Evolutionary conservation across 768 basidiomycete species (phyloP).

Genomic region (Gymnopilus junonius): DNA sequence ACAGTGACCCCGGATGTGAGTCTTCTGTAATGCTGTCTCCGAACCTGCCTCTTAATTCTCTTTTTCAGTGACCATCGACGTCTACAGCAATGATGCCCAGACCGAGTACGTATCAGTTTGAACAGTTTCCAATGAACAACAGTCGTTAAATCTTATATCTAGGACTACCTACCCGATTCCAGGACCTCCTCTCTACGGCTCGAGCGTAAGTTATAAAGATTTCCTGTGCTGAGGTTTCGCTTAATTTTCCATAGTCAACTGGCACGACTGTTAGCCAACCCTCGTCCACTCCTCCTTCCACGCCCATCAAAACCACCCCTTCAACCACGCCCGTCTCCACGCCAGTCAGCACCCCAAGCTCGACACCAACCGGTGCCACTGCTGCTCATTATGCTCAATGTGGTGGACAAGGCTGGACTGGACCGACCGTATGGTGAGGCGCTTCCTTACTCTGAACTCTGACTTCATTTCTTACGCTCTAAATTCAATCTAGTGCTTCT

Average conservation of each 20-base stretch:
- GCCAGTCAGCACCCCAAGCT: conserved; percentile 16
- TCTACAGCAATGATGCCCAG: conserved; percentile 43
- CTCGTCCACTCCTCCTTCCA: conserved; percentile 2
- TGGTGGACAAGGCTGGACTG: conserved; percentile 45
- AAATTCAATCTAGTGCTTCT: conserved; percentile 28
- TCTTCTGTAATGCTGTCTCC: neutral
- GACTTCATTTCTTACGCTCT: neutral
- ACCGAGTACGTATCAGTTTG: conserved; percentile 23
- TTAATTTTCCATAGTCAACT: neutral
- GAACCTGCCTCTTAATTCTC: conserved; percentile 28
- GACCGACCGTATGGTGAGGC: conserved; percentile 41
- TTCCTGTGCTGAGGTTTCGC: neutral
- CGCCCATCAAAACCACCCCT: neutral
- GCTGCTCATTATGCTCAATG: conserved; percentile 47
- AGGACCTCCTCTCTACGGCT: conserved; percentile 51
- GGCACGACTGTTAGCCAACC: conserved; percentile 1
- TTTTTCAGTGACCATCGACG: conserved; percentile 40
- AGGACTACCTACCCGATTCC: conserved; percentile 48
- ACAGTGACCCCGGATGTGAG: conserved; percentile 48
- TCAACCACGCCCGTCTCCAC: conserved; percentile 12
- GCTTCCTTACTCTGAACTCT: neutral
- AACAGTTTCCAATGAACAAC: neutral
- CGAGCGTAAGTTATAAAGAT: conserved; percentile 11
- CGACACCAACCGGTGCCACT: conserved; percentile 26
- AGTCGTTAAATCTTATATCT: neutral